Evolutionary conservation across 805 yeast genomes (phyloP), one percentile per base, ranked within the genome.

Genomic region (Naumovozyma dairenensis): DNA sequence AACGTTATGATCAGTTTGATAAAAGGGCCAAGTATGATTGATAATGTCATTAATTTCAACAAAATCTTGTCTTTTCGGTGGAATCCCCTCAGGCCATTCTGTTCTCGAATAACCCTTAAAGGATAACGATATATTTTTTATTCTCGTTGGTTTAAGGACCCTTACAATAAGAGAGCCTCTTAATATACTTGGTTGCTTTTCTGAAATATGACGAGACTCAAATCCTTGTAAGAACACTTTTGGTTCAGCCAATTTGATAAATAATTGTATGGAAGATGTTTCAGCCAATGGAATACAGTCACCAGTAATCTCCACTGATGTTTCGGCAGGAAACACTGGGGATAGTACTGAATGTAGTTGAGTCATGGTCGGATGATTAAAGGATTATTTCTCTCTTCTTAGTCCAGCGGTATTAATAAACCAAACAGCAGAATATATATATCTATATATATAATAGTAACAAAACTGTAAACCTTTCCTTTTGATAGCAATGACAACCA

Each of bases 41-140:
- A 84, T 69, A 16, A 87, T 53, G 33, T 72, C 80, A 40, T 71
- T 72, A 16, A 69, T 55, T 45, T 92, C 98, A 21, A 58, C 55
- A 39, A 72, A 77, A 10, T 76, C 80, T 13, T 65, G 64, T 44
- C 77, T 76, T 52, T 80, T 83, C 0, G 96, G 96, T 0, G 97
- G 97, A 14, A 89, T 87, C 2, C 98, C 98, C 51, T 92, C 96
- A 3, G 96, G 96, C 96, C 96, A 87, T 40, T 87, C 95, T 0
- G 96, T 87, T 43, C 81, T 68, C 24, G 81, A 71, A 2, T 56
- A 51, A 1, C 96, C 96, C 33, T 67, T 67, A 45, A 87, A 74
- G 2, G 66, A 62, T 31, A 87, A 62, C 4, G 62, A 53, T 9
- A 87, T 72, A 14, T 71, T 53, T 55, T 80, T 83, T 39, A 87